phyloP scores from a whole-genome alignment of 345 rosid species.

The Bruguiera gymnorhiza region DNA sequence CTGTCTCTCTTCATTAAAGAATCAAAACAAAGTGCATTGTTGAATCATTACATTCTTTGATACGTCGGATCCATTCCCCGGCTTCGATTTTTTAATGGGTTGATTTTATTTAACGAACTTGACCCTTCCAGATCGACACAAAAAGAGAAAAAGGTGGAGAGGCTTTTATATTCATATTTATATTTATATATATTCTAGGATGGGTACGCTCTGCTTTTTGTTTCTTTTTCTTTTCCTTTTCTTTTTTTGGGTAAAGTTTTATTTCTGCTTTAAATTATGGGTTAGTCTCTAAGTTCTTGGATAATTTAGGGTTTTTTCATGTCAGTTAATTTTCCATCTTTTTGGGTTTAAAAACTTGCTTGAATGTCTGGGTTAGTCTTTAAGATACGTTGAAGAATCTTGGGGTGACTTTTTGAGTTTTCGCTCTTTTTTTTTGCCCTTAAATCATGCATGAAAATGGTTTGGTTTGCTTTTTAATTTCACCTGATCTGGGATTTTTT shows the following conservation, averaged over 20 bases:
- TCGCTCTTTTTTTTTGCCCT: too few species aligned
- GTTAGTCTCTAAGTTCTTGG: too few species aligned
- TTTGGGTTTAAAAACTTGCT: background rate
- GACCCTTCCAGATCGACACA: background rate
- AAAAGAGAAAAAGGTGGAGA: background rate
- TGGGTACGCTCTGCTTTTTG: background rate
- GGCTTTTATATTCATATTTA: background rate
- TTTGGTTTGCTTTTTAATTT: background rate
- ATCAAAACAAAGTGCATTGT: background rate
- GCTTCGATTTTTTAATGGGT: background rate
- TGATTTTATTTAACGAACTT: background rate
- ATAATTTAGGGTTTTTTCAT: background rate
- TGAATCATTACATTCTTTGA: background rate
- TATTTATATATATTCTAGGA: background rate
- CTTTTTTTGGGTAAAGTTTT: background rate
- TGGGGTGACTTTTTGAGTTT: too few species aligned
- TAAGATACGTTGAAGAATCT: too few species aligned
- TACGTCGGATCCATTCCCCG: background rate
- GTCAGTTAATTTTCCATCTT: background rate
- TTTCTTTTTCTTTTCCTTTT: background rate
- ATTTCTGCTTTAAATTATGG: background rate
- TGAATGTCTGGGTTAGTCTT: background rate
- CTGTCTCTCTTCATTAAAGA: background rate
- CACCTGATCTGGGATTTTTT: background rate
- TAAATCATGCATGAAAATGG: background rate